Percentiles rank a stretch among this genome's conserved stretches.
These are phyloP conservation scores for Aspergillus ibericus DNA, from an alignment of 2,329 filamentous ascomycete species.

Conservation along the genomic window DNA sequence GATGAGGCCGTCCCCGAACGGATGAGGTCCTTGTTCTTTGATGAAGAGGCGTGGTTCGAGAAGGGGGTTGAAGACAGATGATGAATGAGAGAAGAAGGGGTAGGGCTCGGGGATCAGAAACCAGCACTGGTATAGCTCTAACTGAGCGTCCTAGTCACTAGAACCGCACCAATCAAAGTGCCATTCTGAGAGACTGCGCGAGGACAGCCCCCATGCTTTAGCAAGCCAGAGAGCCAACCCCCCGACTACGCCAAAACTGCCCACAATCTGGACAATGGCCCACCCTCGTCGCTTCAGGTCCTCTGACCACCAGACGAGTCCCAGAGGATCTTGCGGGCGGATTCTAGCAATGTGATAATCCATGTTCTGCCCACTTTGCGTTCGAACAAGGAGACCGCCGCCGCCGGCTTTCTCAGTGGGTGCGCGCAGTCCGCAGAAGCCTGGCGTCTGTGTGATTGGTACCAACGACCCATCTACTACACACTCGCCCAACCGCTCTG, in stretches of 20 bases:
- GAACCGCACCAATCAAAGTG: conserved; percentile 27
- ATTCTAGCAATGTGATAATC: conserved; percentile 38
- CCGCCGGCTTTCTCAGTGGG: conserved; percentile 26
- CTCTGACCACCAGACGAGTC: conserved; percentile 69
- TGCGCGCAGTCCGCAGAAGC: conserved; percentile 27
- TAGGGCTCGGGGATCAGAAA: neutral
- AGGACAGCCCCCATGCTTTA: conserved; percentile 41
- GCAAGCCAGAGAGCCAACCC: conserved; percentile 67
- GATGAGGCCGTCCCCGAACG: too few relatives aligned
- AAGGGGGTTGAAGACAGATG: too few relatives aligned
- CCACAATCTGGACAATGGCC: conserved; percentile 70
- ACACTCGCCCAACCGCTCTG: conserved; percentile 65
- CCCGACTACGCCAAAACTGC: conserved; percentile 71
- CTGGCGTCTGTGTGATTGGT: conserved; percentile 46
- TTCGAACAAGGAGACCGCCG: conserved; percentile 23
- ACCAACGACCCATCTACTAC: conserved; percentile 65
- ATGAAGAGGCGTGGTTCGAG: too few relatives aligned
- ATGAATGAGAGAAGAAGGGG: too few relatives aligned
- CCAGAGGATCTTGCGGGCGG: conserved; percentile 73
- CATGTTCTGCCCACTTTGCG: conserved; percentile 27
- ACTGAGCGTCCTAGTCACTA: conserved; percentile 8
- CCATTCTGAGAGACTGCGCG: conserved; percentile 33
- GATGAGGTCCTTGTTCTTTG: too few relatives aligned
- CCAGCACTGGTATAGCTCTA: too few relatives aligned
- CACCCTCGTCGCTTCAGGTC: conserved; percentile 65